These are phyloP conservation scores for Melocanna baccifera DNA, from an alignment of 176 grass and related monocot genomes.

Conservation along the genomic window DNA sequence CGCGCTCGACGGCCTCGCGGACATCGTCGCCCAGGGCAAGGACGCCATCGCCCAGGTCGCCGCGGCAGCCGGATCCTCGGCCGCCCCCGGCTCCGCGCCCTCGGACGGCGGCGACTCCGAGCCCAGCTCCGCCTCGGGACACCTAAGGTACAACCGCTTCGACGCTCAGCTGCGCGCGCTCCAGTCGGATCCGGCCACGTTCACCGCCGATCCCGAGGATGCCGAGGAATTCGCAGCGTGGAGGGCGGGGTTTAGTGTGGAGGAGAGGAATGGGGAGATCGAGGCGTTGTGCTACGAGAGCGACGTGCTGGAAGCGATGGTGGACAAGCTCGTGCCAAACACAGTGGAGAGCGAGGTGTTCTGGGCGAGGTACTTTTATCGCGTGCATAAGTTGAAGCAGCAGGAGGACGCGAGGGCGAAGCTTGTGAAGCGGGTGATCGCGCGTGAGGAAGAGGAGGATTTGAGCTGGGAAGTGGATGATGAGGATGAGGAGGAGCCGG, in stretches of 20 bases:
- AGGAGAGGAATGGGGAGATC: constrained; percentile 66
- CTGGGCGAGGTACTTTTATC: constrained; percentile 83
- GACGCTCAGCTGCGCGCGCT: constrained; percentile 71
- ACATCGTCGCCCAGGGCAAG: constrained; percentile 89
- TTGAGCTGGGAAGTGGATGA: constrained; percentile 79
- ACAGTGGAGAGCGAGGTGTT: constrained; percentile 64
- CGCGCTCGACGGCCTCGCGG: constrained; percentile 60
- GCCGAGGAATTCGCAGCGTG: constrained; percentile 66
- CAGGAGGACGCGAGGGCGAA: constrained; percentile 73
- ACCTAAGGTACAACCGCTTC: constrained; percentile 58
- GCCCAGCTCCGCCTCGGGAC: constrained; percentile 34
- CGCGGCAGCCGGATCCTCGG: not conserved
- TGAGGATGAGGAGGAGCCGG: constrained; percentile 39
- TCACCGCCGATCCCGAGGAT: constrained; percentile 70
- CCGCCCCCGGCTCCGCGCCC: constrained; percentile 11
- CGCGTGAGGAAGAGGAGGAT: constrained; percentile 77
- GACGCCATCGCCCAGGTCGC: constrained; percentile 55
- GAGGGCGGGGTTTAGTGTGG: constrained; percentile 58
- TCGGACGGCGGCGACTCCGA: constrained; percentile 36
- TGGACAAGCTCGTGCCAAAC: constrained; percentile 61
- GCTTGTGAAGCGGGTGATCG: constrained; percentile 77
- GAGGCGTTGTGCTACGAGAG: constrained; percentile 69
- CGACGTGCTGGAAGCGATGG: constrained; percentile 50
- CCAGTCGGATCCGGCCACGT: constrained; percentile 75
- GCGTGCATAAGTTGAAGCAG: constrained; percentile 69